phyloP scores from a whole-genome alignment of 140 eudicot species.

The Oenanthe javanica region DNA sequence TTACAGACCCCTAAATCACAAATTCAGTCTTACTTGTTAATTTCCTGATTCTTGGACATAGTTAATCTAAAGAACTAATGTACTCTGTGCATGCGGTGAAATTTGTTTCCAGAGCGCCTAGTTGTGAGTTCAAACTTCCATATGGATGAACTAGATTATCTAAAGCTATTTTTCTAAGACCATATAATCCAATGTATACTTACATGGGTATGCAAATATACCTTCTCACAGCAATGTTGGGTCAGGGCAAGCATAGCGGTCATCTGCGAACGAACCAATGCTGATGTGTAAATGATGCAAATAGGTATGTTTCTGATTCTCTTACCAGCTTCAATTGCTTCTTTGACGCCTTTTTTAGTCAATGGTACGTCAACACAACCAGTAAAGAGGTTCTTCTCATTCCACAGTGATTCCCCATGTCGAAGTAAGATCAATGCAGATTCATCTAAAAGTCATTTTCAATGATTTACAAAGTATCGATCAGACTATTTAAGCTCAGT shows the following conservation, averaged over 20 bases:
- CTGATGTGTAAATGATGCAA: conserved; percentile 71
- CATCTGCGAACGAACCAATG: conserved; percentile 87
- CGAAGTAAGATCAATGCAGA: conserved; percentile 69
- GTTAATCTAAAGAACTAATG: neutral
- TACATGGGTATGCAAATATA: conserved; percentile 2
- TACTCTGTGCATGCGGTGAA: neutral
- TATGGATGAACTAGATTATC: neutral
- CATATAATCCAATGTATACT: neutral
- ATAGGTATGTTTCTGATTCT: conserved; percentile 65
- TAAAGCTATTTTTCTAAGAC: neutral
- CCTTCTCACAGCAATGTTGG: conserved; percentile 79
- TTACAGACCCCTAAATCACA: neutral
- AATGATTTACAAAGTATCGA: neutral
- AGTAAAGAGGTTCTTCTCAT: conserved; percentile 86
- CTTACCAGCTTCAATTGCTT: conserved; percentile 93
- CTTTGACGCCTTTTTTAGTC: conserved; percentile 77
- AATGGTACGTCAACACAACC: conserved; percentile 96
- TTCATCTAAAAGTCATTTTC: conserved; percentile 36
- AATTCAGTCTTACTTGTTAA: neutral
- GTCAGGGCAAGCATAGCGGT: conserved; percentile 96
- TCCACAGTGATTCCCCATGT: conserved; percentile 98
- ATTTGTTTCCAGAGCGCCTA: neutral
- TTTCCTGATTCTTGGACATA: neutral
- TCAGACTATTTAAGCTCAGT: neutral
- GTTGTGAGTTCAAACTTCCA: too few species aligned